Conservation (phyloP, 139 green algal species). For the Coccomyxa sp. region DNA sequence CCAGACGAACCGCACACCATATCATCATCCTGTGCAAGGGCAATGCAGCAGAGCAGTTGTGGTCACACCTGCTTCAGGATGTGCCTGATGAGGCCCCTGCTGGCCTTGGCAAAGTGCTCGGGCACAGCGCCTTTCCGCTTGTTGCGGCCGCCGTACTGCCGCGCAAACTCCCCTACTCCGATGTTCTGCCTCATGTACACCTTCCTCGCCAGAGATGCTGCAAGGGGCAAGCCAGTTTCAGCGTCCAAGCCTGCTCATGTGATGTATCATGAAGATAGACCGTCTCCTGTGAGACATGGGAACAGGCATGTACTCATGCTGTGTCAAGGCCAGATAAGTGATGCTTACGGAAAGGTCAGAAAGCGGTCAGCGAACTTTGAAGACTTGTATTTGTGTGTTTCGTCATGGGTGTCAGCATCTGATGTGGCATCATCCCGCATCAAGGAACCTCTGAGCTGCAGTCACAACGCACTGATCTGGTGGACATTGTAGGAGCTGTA, state of each 20-base stretch:
- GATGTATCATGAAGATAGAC: too few species aligned
- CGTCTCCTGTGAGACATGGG: too few species aligned
- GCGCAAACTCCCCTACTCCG: constrained; percentile 88
- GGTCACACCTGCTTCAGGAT: constrained; percentile 88
- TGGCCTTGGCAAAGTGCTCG: constrained; percentile 60
- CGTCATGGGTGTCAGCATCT: background rate
- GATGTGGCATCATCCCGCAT: background rate
- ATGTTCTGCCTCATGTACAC: constrained; percentile 91
- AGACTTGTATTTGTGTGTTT: background rate
- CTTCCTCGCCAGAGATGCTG: constrained; percentile 89
- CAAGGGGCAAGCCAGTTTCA: background rate
- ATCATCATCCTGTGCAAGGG: too few species aligned
- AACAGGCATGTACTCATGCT: too few species aligned
- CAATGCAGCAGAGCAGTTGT: too few species aligned
- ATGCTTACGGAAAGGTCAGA: background rate
- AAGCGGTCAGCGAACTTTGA: constrained; percentile 8
- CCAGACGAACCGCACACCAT: too few species aligned
- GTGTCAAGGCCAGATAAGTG: too few species aligned
- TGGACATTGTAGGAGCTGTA: background rate
- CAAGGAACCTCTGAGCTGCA: background rate
- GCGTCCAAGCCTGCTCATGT: too few species aligned
- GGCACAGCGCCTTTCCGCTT: constrained; percentile 50
- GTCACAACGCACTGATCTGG: background rate
- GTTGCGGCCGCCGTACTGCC: constrained; percentile 80
- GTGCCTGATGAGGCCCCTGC: constrained; percentile 70